These are phyloP conservation scores for Neonectria magnoliae DNA, from an alignment of 2,329 filamentous ascomycete species.

Conservation along the genomic window DNA sequence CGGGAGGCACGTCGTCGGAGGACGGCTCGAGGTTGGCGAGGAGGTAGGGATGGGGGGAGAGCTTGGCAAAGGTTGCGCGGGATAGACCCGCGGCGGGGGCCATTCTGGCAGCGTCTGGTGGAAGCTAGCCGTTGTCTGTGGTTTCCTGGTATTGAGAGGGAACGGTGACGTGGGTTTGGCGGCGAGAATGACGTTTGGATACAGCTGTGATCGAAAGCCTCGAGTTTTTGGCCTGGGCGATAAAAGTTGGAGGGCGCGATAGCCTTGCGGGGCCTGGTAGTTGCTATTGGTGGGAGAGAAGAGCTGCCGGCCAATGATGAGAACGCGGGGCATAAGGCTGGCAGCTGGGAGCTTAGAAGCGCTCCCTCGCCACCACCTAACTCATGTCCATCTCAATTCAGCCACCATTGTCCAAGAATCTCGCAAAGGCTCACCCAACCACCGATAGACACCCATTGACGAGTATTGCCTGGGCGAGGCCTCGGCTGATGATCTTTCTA, in stretches of 20 bases:
- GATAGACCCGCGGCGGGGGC: constrained; percentile 54
- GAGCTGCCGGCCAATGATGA: constrained; percentile 21
- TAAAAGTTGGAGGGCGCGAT: constrained; percentile 40
- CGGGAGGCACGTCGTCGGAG: constrained; percentile 57
- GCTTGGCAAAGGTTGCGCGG: constrained; percentile 83
- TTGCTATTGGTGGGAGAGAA: constrained; percentile 5
- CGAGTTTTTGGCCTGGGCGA: constrained; percentile 15
- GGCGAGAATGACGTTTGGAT: neutral
- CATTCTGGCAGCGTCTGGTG: constrained; percentile 35
- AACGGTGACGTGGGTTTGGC: neutral
- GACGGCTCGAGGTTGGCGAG: constrained; percentile 83
- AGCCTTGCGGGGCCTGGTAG: constrained; percentile 34
- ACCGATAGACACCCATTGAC: neutral
- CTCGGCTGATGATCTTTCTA: constrained; percentile 12
- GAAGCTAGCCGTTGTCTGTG: neutral
- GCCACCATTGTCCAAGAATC: neutral
- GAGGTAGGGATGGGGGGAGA: constrained; percentile 89
- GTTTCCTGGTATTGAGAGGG: neutral
- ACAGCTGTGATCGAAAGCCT: constrained; percentile 1
- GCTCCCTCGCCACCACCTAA: neutral
- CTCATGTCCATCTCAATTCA: neutral
- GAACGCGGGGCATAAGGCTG: constrained; percentile 31
- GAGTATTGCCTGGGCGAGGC: neutral
- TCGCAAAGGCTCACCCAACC: neutral
- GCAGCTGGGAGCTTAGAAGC: neutral